Evolutionary conservation across 257 asterid genomes (phyloP).

Genomic region (Penstemon newberryi): DNA sequence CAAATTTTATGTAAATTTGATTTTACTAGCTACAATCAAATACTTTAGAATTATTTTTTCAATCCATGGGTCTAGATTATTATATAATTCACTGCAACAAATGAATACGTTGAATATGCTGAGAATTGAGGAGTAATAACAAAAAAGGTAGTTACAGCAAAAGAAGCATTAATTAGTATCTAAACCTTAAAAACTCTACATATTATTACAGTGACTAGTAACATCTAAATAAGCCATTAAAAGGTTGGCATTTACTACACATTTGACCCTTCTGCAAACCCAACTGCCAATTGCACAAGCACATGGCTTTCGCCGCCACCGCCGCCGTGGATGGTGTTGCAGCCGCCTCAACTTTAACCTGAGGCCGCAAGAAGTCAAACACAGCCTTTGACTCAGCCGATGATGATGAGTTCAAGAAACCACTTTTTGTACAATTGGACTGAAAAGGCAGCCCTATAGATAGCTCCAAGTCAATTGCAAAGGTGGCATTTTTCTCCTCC

Average conservation of each 20-base stretch:
- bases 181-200: conserved; percentile 26
- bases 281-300: conserved; percentile 61
- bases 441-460: conserved; percentile 40
- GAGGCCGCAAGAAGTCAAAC: conserved; percentile 35
- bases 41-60: no score
- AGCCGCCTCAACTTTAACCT: conserved; percentile 21
- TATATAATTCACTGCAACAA: no score
- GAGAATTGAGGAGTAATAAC: not conserved
- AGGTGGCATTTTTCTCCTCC: not conserved
- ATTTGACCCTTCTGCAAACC: conserved; percentile 46
- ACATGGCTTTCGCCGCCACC: conserved; percentile 35
- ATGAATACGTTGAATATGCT: no score
- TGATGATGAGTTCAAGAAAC: conserved; percentile 33
- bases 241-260: conserved; percentile 56
- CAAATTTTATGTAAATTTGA: no score
- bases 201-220: not conserved
- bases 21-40: no score
- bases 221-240: conserved; percentile 43
- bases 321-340: conserved; percentile 25
- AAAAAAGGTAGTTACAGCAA: not conserved
- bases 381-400: conserved; percentile 39
- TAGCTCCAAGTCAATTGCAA: conserved; percentile 40
- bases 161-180: conserved; percentile 26
- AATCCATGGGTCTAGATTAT: no score
- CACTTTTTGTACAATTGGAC: not conserved